Conservation (phyloP, 2,329 filamentous ascomycete genomes). For the Penicillium sp. region DNA sequence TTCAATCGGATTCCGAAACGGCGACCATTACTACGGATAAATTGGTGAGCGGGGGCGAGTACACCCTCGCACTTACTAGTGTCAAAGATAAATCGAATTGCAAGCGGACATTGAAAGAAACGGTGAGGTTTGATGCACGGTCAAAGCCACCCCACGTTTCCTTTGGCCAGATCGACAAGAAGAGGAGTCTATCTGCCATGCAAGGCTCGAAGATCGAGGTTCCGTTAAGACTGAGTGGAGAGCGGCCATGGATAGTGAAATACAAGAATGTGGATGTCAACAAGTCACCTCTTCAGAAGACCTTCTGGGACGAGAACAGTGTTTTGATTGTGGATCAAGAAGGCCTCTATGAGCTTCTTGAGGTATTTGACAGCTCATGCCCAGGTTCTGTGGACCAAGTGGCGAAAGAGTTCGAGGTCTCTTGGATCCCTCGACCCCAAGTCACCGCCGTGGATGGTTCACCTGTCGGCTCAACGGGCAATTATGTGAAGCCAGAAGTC, state of each 20-base stretch:
- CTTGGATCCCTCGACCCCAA: slow-evolving; percentile 80
- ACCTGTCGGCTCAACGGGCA: slow-evolving; percentile 53
- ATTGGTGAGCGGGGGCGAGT: slow-evolving; percentile 81
- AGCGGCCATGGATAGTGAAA: slow-evolving; percentile 77
- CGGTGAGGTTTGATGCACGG: slow-evolving; percentile 80
- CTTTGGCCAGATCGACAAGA: slow-evolving; percentile 84
- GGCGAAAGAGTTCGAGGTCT: slow-evolving; percentile 74
- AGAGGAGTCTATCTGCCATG: slow-evolving; percentile 70
- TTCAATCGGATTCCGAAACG: slow-evolving; percentile 61
- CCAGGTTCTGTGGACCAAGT: slow-evolving; percentile 75
- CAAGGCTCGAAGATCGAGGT: slow-evolving; percentile 73
- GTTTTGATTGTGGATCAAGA: slow-evolving; percentile 63
- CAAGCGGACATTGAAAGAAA: slow-evolving; percentile 80
- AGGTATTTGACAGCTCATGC: slow-evolving; percentile 76
- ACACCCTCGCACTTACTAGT: slow-evolving; percentile 80
- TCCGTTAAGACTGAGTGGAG: slow-evolving; percentile 81
- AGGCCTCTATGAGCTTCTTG: slow-evolving; percentile 77
- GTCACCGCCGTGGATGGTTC: slow-evolving; percentile 58
- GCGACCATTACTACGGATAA: slow-evolving; percentile 74
- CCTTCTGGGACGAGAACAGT: slow-evolving; percentile 62
- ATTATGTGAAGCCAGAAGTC: slow-evolving; percentile 74
- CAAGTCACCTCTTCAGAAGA: slow-evolving; percentile 51
- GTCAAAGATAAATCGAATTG: slow-evolving; percentile 85
- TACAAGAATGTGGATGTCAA: slow-evolving; percentile 68
- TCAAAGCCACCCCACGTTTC: slow-evolving; percentile 83